A percentile compares a stretch with the other conserved stretches of the same genome.
phyloP scores from a whole-genome alignment of 2,329 filamentous ascomycete genomes.

The Xylariaceae sp. region DNA sequence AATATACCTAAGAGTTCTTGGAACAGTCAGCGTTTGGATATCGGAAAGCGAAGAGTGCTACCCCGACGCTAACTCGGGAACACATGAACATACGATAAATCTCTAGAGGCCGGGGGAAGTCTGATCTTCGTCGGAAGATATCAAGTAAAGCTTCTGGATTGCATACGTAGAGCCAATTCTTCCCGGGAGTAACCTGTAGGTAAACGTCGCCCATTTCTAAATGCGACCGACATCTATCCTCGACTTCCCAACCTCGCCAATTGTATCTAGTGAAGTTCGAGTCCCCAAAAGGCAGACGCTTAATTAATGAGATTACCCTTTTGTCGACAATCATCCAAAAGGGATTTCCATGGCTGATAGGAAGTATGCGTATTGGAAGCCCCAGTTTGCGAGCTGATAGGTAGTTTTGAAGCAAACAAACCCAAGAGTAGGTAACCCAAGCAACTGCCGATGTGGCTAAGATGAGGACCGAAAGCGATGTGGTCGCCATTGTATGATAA shows the following conservation, averaged over 20 bases:
- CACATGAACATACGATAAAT: conserved; percentile 20
- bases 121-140: conserved; percentile 17
- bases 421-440: background rate
- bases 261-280: conserved; percentile 37
- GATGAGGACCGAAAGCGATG: too few relatives aligned
- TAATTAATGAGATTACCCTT: conserved; percentile 30
- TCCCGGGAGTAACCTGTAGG: conserved; percentile 26
- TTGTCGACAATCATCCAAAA: conserved; percentile 21
- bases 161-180: conserved; percentile 28
- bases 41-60: too few relatives aligned
- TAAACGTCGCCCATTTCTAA: conserved; percentile 30
- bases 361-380: conserved; percentile 10
- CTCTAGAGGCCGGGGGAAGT: conserved; percentile 28
- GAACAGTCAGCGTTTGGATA: too few relatives aligned
- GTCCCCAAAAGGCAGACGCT: conserved; percentile 32
- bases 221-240: conserved; percentile 29
- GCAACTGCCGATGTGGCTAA: too few relatives aligned
- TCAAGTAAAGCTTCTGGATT: conserved; percentile 23
- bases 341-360: conserved; percentile 17
- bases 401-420: conserved; percentile 8
- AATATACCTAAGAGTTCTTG: too few relatives aligned
- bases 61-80: too few relatives aligned
- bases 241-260: conserved; percentile 32
- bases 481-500: too few relatives aligned
- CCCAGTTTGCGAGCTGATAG: conserved; percentile 8